Percentiles rank a stretch among this genome's conserved stretches.
phyloP scores from a whole-genome alignment of 129 eudicot genomes.

The Flaveria robusta region DNA sequence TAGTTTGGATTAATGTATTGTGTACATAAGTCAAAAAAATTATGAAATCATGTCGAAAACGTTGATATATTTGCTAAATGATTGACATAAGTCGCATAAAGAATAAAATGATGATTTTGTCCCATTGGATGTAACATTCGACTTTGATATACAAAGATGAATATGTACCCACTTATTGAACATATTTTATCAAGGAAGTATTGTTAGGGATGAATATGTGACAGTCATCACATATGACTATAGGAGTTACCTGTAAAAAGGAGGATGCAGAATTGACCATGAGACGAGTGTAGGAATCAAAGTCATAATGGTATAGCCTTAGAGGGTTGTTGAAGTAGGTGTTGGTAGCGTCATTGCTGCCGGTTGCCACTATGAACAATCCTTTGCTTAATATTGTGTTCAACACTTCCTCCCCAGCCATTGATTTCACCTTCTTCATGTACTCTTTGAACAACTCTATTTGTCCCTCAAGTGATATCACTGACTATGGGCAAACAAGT shows the following conservation, averaged over 20 bases:
- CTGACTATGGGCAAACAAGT: conserved; percentile 45
- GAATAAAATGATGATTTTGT: not conserved
- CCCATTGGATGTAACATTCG: not conserved
- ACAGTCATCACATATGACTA: too few species aligned
- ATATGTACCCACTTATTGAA: too few species aligned
- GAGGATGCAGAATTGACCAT: conserved; percentile 53
- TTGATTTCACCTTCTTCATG: conserved; percentile 47
- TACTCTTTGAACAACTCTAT: conserved; percentile 66
- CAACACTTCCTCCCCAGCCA: conserved; percentile 55
- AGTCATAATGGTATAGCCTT: conserved; percentile 44
- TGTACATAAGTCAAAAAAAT: not conserved
- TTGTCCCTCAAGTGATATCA: conserved; percentile 63
- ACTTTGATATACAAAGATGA: not conserved
- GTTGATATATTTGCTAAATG: not conserved
- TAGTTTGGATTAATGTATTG: conserved; percentile 7
- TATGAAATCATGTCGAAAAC: conserved; percentile 2
- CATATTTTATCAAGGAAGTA: too few species aligned
- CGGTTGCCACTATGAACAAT: conserved; percentile 48
- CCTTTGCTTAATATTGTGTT: conserved; percentile 50
- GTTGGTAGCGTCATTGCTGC: conserved; percentile 70
- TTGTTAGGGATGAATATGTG: too few species aligned
- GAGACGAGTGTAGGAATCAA: conserved; percentile 56
- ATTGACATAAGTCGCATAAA: not conserved
- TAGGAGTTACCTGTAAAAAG: conserved; percentile 55
- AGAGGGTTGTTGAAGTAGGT: conserved; percentile 66